Base-by-base conservation (phyloP, 257 asterid species). In the Pogostemon cablin region DNA sequence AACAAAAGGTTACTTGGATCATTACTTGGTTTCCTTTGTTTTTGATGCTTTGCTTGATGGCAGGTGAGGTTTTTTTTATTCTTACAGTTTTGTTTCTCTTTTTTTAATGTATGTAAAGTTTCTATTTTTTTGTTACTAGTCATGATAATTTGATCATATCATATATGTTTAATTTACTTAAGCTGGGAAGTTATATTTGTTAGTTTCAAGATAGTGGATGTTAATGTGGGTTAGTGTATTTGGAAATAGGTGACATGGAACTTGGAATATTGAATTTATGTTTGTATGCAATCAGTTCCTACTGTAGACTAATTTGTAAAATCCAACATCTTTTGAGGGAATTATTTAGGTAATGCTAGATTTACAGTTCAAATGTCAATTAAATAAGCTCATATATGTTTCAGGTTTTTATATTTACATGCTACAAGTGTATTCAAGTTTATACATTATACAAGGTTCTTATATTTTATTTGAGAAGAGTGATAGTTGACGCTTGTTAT, bases 21-120 rank as follows among this genome's bases (percentile, higher is more conserved):
- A 72, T 40, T 68, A 63, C 67, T 79, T 86, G 90, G 80, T 86
- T 72, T 79, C 90, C 49, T 86, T 86, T 68, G 80, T 84, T 12
- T 84, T 86, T 71, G 92, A 86, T 79, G 92, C 92, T 39, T 63
- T 86, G 78, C 77, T 81, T 71, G 92, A 86, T 73, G 92, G 92
- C 8, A 82, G 86, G 92, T 84, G 67, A 63, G 0, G 69, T 15
- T 34, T 46, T 47, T 47, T 59, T 5, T 35, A 15, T 15, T 15
- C 17, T 2, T 54, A 35, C 59, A 46, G 4, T 9, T 10, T 37
- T 70, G 0, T 0, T 34, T 39, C 4, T 42, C 3, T 8, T 5
- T 46, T 50, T 75, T 25, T 38, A 35, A 69, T 20, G 9, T 52
- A 8, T 15, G 17, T 15, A 15, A 15, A 9, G 40, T n/a, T 41